Evolutionary conservation across 1,284 basidiomycete genomes (phyloP), one percentile per base, ranked within the genome.

Genomic region (Schizophyllum amplum): DNA sequence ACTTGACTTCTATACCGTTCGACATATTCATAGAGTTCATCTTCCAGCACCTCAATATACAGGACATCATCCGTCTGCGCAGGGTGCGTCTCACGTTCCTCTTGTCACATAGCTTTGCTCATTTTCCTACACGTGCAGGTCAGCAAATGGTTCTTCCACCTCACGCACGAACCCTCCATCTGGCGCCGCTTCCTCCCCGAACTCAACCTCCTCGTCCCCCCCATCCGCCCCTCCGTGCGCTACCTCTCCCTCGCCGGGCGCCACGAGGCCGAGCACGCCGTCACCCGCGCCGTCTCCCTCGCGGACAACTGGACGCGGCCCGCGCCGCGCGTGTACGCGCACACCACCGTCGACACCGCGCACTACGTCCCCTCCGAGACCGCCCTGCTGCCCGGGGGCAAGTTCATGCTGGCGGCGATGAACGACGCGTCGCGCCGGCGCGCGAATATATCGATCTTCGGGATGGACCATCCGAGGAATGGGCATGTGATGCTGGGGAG

Each of bases 371-470:
- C 79, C 47, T 80, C 83, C 26, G 48, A 50, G 24, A 79, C 89
- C 75, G 75, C 74, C 26, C 65, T 86, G 23, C 74, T 88, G 5
- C 83, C 87, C 3, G 87, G 87, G 1, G 85, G 87, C 22, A 83
- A 85, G 61, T 86, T 84, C 60, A 74, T 88, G 57, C 70, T 87
- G 25, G 82, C 82, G 0, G 85, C 83, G 4, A 77, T 82, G 6
- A 74, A 72, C 58, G 79, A 83, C 62, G 60, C 61, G 1, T 64
- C 63, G 4, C 71, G 70, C 47, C 71, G 69, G 33, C 71, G 73
- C 33, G 84, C 79, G 65, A 77, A 73, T 24, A 63, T 90, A 21
- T 67, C 77, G 15, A 67, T 88, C 1, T 86, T 78, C 61, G 73
- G 74, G 22, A 68, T 89, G 59, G 86, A 88, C 63, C 77, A 82